These are phyloP conservation scores for Boletus rubroflammeus DNA, from an alignment of 768 basidiomycete species.

Conservation along the genomic window DNA sequence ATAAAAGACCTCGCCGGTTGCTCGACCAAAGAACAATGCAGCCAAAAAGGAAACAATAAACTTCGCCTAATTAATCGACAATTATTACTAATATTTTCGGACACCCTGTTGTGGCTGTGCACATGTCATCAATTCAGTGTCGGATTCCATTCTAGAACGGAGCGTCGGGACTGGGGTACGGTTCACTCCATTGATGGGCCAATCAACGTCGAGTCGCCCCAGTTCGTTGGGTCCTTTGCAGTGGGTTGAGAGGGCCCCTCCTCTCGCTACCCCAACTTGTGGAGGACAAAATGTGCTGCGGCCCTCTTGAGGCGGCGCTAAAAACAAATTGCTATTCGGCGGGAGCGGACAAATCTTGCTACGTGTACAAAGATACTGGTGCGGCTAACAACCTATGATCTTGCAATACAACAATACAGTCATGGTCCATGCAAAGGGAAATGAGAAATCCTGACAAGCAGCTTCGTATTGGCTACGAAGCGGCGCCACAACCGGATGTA, in stretches of 20 bases:
- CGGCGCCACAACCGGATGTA: not conserved
- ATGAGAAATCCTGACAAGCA: not conserved
- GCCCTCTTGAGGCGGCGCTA: not conserved
- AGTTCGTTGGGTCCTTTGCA: too few relatives aligned
- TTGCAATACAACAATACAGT: slow-evolving; percentile 12
- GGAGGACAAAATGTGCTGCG: not conserved
- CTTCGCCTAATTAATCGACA: slow-evolving; percentile 11
- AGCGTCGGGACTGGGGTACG: too few relatives aligned
- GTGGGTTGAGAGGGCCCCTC: too few relatives aligned
- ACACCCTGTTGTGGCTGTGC: slow-evolving; percentile 13
- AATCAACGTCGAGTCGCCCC: too few relatives aligned
- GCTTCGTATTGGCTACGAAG: not conserved
- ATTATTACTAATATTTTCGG: not conserved
- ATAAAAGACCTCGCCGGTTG: slow-evolving; percentile 25
- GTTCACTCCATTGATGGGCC: too few relatives aligned
- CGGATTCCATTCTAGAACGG: too few relatives aligned
- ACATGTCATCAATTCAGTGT: not conserved
- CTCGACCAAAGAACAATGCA: slow-evolving; percentile 23
- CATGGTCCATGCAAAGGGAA: slow-evolving; percentile 12
- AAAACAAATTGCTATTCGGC: not conserved
- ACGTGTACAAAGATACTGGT: slow-evolving; percentile 7
- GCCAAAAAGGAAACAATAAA: slow-evolving; percentile 24
- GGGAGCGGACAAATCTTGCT: not conserved
- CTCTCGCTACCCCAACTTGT: too few relatives aligned
- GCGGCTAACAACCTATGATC: not conserved